Conservation (phyloP, 108 stramenopile species). For the Chaetoceros tenuissimus region DNA sequence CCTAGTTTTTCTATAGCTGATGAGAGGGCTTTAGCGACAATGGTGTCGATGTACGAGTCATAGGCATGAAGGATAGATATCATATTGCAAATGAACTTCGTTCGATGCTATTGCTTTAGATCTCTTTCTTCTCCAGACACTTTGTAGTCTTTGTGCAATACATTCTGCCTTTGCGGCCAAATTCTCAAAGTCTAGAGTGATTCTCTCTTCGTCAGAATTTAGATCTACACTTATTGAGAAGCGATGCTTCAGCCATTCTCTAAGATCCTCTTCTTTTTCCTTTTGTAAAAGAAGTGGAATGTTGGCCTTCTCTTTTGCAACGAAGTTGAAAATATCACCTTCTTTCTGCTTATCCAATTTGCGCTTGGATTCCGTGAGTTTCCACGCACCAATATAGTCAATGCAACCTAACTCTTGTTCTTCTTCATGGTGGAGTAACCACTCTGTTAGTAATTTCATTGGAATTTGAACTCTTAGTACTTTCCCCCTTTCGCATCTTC, state of each 20-base stretch:
- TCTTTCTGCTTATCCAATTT: no score
- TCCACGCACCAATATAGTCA: constrained; percentile 14
- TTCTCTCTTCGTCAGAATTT: neutral
- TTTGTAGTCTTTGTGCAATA: constrained; percentile 7
- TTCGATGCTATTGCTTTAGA: constrained; percentile 16
- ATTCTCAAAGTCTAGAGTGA: neutral
- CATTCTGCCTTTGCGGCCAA: neutral
- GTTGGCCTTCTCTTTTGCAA: no score
- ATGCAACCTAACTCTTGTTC: constrained; percentile 21
- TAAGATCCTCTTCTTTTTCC: neutral
- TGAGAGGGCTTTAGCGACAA: neutral
- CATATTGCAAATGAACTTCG: constrained; percentile 16
- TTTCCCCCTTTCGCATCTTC: constrained; percentile 5
- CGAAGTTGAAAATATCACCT: no score
- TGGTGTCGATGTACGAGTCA: neutral
- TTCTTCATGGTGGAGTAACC: no score
- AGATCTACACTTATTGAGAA: neutral
- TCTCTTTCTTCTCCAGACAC: constrained; percentile 30
- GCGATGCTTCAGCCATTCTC: neutral
- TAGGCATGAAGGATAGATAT: neutral
- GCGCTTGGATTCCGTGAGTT: no score
- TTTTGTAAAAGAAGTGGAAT: neutral
- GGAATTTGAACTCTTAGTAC: neutral
- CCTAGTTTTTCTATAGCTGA: neutral
- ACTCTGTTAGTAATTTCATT: neutral